Percentiles rank a stretch among this genome's conserved stretches.
Conservation (phyloP, 768 basidiomycete species). For the Boletus barrowsii region DNA sequence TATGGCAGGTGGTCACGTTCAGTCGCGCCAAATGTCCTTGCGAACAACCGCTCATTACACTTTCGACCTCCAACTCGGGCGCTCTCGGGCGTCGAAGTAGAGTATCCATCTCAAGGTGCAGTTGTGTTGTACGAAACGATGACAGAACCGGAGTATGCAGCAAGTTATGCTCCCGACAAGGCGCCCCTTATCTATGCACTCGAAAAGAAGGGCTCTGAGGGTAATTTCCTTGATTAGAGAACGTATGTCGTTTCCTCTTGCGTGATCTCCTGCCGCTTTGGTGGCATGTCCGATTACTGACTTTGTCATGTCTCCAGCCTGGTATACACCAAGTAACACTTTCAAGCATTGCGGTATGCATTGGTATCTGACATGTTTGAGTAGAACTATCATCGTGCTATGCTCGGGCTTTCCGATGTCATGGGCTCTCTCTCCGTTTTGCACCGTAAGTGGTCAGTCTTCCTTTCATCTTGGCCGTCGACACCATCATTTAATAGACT, state of each 20-base stretch:
- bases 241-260: constrained; percentile 11
- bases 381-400: constrained; percentile 23
- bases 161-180: constrained; percentile 20
- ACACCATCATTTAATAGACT: constrained; percentile 10
- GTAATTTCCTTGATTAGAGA: constrained; percentile 19
- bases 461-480: not conserved
- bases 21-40: constrained; percentile 29
- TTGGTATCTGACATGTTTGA: not conserved
- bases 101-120: constrained; percentile 14
- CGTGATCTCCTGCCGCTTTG: not conserved
- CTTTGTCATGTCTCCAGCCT: not conserved
- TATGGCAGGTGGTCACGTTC: too few relatives aligned
- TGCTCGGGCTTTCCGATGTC: constrained; percentile 20
- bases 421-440: constrained; percentile 25
- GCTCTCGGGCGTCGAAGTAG: constrained; percentile 4
- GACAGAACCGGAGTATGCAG: constrained; percentile 23
- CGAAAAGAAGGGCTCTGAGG: constrained; percentile 13
- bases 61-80: constrained; percentile 9
- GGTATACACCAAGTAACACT: constrained; percentile 14
- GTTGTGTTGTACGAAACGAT: constrained; percentile 22
- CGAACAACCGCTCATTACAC: constrained; percentile 33
- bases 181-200: constrained; percentile 22
- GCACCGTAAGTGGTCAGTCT: constrained; percentile 14
- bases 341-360: not conserved
- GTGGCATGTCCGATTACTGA: not conserved